Evolutionary conservation across 75 land plant species (phyloP).

Genomic region (Cunninghamia lanceolata): DNA sequence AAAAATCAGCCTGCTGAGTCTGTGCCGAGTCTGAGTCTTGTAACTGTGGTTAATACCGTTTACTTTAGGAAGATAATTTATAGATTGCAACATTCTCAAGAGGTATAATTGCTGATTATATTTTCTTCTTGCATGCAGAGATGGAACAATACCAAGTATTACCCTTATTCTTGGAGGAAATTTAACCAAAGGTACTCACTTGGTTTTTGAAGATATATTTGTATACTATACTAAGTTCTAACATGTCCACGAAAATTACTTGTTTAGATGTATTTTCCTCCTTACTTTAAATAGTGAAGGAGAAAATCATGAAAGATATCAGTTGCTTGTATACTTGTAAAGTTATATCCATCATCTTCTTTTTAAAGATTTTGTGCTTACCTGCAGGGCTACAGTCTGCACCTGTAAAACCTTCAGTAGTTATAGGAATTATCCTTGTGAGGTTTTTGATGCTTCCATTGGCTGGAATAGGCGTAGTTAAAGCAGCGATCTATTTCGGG

Average conservation of each 20-base stretch:
- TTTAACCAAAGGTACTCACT: slow-evolving; percentile 21
- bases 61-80: neutral
- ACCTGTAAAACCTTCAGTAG: neutral
- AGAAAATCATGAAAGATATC: neutral
- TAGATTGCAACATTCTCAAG: neutral
- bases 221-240: no score
- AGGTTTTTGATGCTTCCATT: slow-evolving; percentile 48
- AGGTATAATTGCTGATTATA: neutral
- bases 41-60: neutral
- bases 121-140: slow-evolving; percentile 16
- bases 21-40: no score
- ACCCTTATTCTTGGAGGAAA: slow-evolving; percentile 43
- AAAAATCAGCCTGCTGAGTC: no score
- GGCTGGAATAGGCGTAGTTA: slow-evolving; percentile 39
- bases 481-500: slow-evolving; percentile 27
- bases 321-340: neutral
- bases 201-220: neutral
- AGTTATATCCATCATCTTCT: neutral
- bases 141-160: slow-evolving; percentile 37
- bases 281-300: neutral
- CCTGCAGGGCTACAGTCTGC: slow-evolving; percentile 4
- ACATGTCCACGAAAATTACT: neutral
- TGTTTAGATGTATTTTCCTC: neutral
- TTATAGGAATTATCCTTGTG: slow-evolving; percentile 32
- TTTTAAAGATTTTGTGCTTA: slow-evolving; percentile 16